Percentiles rank a stretch among this genome's conserved stretches.
Evolutionary conservation across 2,329 filamentous ascomycete species (phyloP).

Genomic region (Aspergillus carbonarius): DNA sequence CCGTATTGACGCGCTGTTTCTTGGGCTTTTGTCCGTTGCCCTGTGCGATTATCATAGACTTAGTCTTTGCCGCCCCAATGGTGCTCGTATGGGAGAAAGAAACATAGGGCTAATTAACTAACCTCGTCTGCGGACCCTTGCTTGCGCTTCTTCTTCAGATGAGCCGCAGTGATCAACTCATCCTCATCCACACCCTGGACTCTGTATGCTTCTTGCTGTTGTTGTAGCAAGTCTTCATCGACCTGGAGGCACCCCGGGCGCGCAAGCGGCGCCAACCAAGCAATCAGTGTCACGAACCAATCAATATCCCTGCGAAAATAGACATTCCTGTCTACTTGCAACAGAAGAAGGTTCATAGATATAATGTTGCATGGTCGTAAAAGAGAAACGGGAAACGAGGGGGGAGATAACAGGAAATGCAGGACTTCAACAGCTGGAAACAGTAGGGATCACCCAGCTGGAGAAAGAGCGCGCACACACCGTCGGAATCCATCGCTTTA

Average conservation of each 20-base stretch:
- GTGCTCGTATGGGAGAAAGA: background rate
- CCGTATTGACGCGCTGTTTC: constrained; percentile 69
- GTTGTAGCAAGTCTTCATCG: constrained; percentile 60
- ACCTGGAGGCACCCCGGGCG: constrained; percentile 47
- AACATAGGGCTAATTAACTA: constrained; percentile 23
- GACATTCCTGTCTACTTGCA: constrained; percentile 17
- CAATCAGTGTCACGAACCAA: constrained; percentile 35
- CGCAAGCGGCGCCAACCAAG: constrained; percentile 27
- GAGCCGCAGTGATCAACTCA: constrained; percentile 46
- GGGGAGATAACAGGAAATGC: background rate
- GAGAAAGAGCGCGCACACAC: constrained; percentile 42
- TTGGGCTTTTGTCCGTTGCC: constrained; percentile 38
- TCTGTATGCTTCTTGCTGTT: constrained; percentile 62
- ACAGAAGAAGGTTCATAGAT: constrained; percentile 11
- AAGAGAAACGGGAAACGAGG: constrained; percentile 4
- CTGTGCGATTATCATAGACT: constrained; percentile 13
- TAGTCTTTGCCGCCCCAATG: background rate
- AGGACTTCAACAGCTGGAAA: constrained; percentile 17
- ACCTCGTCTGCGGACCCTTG: constrained; percentile 54
- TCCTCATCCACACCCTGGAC: constrained; percentile 60
- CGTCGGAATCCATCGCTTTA: constrained; percentile 73
- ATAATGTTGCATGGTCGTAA: constrained; percentile 1
- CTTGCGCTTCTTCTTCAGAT: constrained; percentile 55
- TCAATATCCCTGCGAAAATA: constrained; percentile 19
- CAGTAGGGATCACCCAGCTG: constrained; percentile 16